These are phyloP conservation scores for Chytriomyces hyalinus DNA, from an alignment of 192 early-diverging fungal species.

Conservation along the genomic window DNA sequence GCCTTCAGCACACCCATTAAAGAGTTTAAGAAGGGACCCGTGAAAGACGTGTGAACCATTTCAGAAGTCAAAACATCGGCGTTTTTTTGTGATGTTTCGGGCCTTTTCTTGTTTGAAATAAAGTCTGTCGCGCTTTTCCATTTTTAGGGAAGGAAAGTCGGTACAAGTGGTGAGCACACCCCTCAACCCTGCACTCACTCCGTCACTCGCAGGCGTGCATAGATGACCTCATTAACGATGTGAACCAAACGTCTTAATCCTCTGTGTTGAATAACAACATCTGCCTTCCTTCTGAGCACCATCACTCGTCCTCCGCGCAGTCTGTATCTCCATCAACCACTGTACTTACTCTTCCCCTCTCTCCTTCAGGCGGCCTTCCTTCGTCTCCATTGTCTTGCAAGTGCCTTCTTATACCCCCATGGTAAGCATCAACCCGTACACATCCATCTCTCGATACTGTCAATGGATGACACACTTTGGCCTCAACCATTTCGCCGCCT, in stretches of 20 bases:
- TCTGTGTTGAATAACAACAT: slow-evolving; percentile 22
- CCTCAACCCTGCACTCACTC: neutral
- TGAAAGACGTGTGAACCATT: slow-evolving; percentile 42
- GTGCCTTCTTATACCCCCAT: neutral
- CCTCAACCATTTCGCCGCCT: neutral
- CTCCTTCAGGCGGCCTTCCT: neutral
- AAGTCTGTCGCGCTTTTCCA: neutral
- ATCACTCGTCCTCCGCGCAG: neutral
- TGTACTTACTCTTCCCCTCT: neutral
- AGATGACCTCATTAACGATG: slow-evolving; percentile 15
- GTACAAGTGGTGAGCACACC: neutral
- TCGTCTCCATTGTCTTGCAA: neutral
- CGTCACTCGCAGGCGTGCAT: neutral
- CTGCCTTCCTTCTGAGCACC: slow-evolving; percentile 29
- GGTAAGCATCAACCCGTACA: too few species aligned
- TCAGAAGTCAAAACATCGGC: neutral
- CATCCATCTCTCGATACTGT: too few species aligned
- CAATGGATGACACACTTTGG: too few species aligned
- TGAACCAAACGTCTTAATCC: slow-evolving; percentile 24
- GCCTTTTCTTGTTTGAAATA: neutral
- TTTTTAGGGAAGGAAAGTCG: neutral
- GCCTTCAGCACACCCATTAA: slow-evolving; percentile 56
- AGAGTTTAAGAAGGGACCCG: slow-evolving; percentile 47
- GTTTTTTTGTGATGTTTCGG: neutral
- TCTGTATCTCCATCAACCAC: too few species aligned